Base-by-base conservation (phyloP, 202 grass and related monocot genomes). In the Dendrocalamus latiflorus region DNA sequence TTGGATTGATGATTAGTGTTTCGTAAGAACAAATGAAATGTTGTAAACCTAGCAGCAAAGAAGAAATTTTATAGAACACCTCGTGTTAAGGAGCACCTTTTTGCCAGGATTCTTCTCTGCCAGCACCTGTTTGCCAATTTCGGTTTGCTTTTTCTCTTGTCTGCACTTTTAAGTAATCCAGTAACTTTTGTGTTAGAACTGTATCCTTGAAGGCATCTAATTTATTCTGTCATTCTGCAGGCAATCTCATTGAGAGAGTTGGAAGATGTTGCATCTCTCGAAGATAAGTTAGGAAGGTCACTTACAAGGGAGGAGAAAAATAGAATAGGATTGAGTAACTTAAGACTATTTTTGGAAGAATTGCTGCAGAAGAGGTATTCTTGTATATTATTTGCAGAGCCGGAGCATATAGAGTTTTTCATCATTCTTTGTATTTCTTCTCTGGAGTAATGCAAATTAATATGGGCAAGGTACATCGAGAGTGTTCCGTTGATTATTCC, bases 281-380 rank as follows among this genome's bases (percentile, higher is more conserved):
- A 97, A 79, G 92, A 90, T 58, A 97, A 97, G 78, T 71, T 97
- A 84, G 94, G 90, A 77, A 92, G 94, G 51, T 50, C 83, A 83
- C 88, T 97, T 81, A 82, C 92, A 81, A 76, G 74, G 75, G 88
- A 89, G 77, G 94, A 97, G 79, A 94, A 77, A 86, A 90, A 86
- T 81, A 86, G 71, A 84, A 94, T 94, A 70, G 92, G 94, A 84
- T 88, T 94, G 68, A 86, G 88, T 76, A 91, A 89, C 10, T 88
- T 97, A 67, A 94, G 88, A 77, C 61, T 89, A 72, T 97, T 94
- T 90, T 89, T 97, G 78, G 94, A 97, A 85, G 90, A 93, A 81
- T 86, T 93, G 75, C 84, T 97, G 68, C 86, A 76, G 79, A 94
- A 89, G 75, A 97, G 94, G 94, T 97, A 85, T 76, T 74, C 33